Conservation (phyloP, 2,329 filamentous ascomycete genomes). For the Fusarium pseudocircinatum region DNA sequence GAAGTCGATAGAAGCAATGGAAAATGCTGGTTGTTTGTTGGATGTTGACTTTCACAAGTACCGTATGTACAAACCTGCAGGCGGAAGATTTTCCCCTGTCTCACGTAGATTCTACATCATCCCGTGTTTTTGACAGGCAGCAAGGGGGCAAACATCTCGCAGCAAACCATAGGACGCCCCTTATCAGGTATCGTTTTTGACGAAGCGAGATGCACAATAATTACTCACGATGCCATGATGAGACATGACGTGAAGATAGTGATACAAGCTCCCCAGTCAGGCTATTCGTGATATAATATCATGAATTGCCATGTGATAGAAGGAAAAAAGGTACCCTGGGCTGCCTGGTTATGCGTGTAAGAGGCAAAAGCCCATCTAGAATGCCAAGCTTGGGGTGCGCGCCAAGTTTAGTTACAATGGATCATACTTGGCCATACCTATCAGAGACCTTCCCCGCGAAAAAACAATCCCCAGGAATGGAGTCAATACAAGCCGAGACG, state of each 20-base stretch:
- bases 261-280: background rate
- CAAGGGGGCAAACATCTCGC: slow-evolving; percentile 22
- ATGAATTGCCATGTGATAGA: slow-evolving; percentile 11
- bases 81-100: slow-evolving; percentile 17
- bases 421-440: background rate
- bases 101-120: slow-evolving; percentile 33
- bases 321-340: background rate
- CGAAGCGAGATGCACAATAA: background rate
- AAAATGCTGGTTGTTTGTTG: background rate
- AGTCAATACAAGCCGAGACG: slow-evolving; percentile 11
- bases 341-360: background rate
- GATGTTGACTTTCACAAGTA: background rate
- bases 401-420: background rate
- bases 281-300: slow-evolving; percentile 6
- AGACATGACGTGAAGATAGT: slow-evolving; percentile 28
- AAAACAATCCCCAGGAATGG: slow-evolving; percentile 14
- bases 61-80: slow-evolving; percentile 8
- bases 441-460: slow-evolving; percentile 20
- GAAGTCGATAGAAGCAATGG: background rate
- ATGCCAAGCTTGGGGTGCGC: slow-evolving; percentile 14
- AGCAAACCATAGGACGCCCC: background rate
- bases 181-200: slow-evolving; percentile 2
- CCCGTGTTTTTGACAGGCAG: slow-evolving; percentile 30
- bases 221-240: slow-evolving; percentile 17
- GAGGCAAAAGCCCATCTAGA: slow-evolving; percentile 19